Evolutionary conservation across 768 basidiomycete species (phyloP).

Genomic region (Naganishia randhawae): DNA sequence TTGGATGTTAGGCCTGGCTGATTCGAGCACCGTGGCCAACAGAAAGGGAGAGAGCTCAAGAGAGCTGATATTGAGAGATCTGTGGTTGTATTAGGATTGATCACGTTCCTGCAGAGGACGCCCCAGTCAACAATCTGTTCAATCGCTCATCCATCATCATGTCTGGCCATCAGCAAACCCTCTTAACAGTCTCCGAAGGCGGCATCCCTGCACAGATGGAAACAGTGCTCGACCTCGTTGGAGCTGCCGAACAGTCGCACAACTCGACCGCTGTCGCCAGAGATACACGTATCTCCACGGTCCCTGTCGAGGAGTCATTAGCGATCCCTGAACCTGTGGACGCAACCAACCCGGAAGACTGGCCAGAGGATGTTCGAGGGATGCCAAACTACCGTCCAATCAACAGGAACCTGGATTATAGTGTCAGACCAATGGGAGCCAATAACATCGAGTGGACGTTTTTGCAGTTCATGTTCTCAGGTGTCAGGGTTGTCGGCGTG

Average conservation of each 20-base stretch:
- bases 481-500: conserved; percentile 24
- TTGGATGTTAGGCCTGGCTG: too few relatives aligned
- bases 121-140: background rate
- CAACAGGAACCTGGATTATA: conserved; percentile 17
- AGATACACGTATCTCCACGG: conserved; percentile 21
- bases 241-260: conserved; percentile 8
- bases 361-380: conserved; percentile 19
- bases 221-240: conserved; percentile 24
- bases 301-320: conserved; percentile 13
- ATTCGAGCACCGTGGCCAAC: too few relatives aligned
- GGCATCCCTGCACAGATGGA: conserved; percentile 19
- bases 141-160: background rate
- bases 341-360: conserved; percentile 9
- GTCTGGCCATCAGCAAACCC: conserved; percentile 19
- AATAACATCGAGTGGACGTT: conserved; percentile 29
- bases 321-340: conserved; percentile 18
- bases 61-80: too few relatives aligned
- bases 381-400: conserved; percentile 20
- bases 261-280: background rate
- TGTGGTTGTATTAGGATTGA: too few relatives aligned
- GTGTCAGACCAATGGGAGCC: conserved; percentile 24
- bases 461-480: conserved; percentile 28
- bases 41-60: too few relatives aligned
- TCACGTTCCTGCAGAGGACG: background rate
- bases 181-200: conserved; percentile 23